These are phyloP conservation scores for Diaporthe citrichinensis DNA, from an alignment of 2,329 filamentous ascomycete genomes.

Conservation along the genomic window DNA sequence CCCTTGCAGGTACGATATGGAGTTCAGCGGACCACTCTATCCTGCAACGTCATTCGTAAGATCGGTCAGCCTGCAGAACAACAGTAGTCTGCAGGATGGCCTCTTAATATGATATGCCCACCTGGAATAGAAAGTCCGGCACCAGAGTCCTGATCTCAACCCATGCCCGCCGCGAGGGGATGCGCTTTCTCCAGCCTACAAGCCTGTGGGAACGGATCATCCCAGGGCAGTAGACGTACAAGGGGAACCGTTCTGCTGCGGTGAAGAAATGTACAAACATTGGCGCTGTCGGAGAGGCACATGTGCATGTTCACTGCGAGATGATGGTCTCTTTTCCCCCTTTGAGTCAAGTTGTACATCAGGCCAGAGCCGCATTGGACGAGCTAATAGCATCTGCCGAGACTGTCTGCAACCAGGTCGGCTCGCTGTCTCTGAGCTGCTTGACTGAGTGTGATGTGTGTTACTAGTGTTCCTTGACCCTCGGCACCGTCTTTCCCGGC, in stretches of 20 bases:
- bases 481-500: not conserved
- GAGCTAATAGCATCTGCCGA: not conserved
- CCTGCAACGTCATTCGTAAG: constrained; percentile 58
- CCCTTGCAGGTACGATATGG: constrained; percentile 69
- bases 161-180: too few species aligned
- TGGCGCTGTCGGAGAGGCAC: not conserved
- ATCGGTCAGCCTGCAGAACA: constrained; percentile 36
- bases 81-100: not conserved
- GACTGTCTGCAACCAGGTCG: not conserved
- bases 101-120: not conserved
- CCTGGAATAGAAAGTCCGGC: too few species aligned
- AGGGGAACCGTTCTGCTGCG: not conserved
- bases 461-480: not conserved
- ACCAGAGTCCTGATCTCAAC: not conserved
- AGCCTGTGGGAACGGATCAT: not conserved
- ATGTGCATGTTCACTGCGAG: not conserved
- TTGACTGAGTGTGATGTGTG: not conserved
- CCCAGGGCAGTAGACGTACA: not conserved
- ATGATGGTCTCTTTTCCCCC: too few species aligned
- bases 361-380: not conserved
- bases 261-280: not conserved
- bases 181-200: not conserved
- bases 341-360: not conserved
- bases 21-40: constrained; percentile 69
- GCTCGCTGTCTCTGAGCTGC: not conserved